Evolutionary conservation across 129 eudicot species (phyloP), one percentile per base, ranked within the genome.

Genomic region (Centaurea solstitialis): DNA sequence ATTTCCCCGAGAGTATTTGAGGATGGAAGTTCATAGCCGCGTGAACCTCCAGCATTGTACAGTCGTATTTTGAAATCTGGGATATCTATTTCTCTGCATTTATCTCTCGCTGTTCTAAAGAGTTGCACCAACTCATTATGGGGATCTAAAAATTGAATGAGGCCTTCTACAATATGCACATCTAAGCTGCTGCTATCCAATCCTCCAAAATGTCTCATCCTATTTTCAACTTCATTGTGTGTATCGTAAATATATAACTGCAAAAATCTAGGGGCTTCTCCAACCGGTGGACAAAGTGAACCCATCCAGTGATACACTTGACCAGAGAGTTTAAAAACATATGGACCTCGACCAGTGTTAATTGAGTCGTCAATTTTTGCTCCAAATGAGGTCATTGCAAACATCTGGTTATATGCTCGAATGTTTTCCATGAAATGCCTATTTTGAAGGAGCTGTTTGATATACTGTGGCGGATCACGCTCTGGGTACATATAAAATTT

Each of bases 161-260:
- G 11, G 2, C 24, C 26, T 38, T 38, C 23, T 33, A 70, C 75
- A 35, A 70, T 38, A 7, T 35, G 24, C 6, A 50, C 26, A 37
- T 38, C 38, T 20, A 70, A 6, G 6, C 12, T 70, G 8, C 57
- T 13, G 35, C 12, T 15, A 1, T 20, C 12, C 9, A 4, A 0
- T 70, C 57, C 57, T 0, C 75, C 50, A 70, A 70, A 70, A 70
- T 26, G 30, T 26, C 30, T 26, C 30, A 26, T 26, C 30, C 30
- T 26, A 26, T 26, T 26, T 26, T 26, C 30, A 26, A 0, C 75
- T 17, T 70, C 75, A 35, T 70, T 70, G 35, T 70, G 21, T 17
- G 75, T 70, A n/a, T 35, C 75, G 3, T 70, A 33, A 33, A 70
- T 70, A 70, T 70, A 70, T 11, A 70, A 38, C 18, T 70, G 75